Evolutionary conservation across 1,284 basidiomycete genomes (phyloP).

Genomic region (Ustilago xerochloae): DNA sequence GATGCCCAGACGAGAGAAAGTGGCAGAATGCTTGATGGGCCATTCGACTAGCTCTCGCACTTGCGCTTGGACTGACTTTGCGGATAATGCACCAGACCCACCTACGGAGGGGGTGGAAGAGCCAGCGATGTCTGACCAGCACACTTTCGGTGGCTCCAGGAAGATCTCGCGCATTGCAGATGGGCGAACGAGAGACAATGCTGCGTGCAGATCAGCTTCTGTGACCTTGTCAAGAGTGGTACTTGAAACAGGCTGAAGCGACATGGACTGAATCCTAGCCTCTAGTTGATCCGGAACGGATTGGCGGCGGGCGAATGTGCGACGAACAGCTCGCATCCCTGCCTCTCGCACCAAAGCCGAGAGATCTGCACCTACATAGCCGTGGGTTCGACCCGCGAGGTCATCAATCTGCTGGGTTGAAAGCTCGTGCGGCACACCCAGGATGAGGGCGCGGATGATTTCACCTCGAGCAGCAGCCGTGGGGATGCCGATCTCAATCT

Average conservation of each 20-base stretch:
- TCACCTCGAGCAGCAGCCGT: conserved; percentile 82
- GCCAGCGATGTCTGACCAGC: conserved; percentile 80
- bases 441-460: conserved; percentile 84
- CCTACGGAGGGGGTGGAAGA: conserved; percentile 36
- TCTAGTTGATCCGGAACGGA: conserved; percentile 16
- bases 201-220: conserved; percentile 76
- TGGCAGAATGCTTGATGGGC: conserved; percentile 86
- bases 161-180: conserved; percentile 94
- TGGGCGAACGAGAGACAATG: conserved; percentile 83
- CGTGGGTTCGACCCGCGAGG: conserved; percentile 85
- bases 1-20: conserved; percentile 88
- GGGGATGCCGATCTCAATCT: conserved; percentile 96
- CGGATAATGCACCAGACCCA: conserved; percentile 25
- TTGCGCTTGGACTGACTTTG: conserved; percentile 56
- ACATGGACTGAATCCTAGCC: conserved; percentile 29
- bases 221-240: conserved; percentile 21
- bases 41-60: conserved; percentile 75
- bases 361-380: conserved; percentile 96
- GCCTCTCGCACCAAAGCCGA: conserved; percentile 91
- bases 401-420: conserved; percentile 74
- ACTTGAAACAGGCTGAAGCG: conserved; percentile 12
- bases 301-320: conserved; percentile 63
- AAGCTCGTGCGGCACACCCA: conserved; percentile 82
- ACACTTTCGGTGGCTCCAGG: conserved; percentile 83
- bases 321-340: conserved; percentile 88